A percentile compares a stretch with the other conserved stretches of the same genome.
phyloP scores from a whole-genome alignment of 2,329 filamentous ascomycete genomes.

The Aspergillus amoenus region DNA sequence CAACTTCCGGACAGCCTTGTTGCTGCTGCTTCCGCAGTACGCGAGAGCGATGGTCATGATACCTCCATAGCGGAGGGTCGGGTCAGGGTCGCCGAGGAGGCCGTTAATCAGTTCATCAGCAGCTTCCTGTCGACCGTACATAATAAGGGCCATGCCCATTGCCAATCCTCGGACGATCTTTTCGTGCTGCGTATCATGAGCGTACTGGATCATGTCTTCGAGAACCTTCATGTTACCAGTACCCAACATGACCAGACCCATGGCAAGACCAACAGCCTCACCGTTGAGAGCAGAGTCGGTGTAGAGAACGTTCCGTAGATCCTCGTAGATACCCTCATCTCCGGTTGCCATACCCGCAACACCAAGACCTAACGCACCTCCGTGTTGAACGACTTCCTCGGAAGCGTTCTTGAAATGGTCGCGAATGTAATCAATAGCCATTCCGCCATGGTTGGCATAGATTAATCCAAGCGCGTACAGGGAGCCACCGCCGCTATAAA shows the following conservation, averaged over 20 bases:
- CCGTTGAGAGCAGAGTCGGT: constrained; percentile 94
- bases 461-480: constrained; percentile 94
- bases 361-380: constrained; percentile 89
- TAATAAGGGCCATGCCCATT: constrained; percentile 95
- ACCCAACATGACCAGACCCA: constrained; percentile 97
- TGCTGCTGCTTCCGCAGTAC: constrained; percentile 96
- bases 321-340: constrained; percentile 85
- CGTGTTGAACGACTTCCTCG: constrained; percentile 88
- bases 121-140: constrained; percentile 93
- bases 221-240: constrained; percentile 93
- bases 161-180: constrained; percentile 97
- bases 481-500: constrained; percentile 94
- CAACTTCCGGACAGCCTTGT: constrained; percentile 95
- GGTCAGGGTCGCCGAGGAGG: constrained; percentile 88
- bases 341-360: constrained; percentile 98
- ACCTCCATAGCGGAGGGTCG: constrained; percentile 90
- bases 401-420: constrained; percentile 52
- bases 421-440: constrained; percentile 60
- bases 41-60: constrained; percentile 98
- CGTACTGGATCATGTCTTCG: constrained; percentile 96
- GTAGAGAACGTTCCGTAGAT: constrained; percentile 83
- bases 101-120: constrained; percentile 94
- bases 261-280: constrained; percentile 90
- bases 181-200: constrained; percentile 96
- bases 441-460: constrained; percentile 94